Base-by-base conservation (phyloP, 768 basidiomycete genomes). In the Russula abietina region DNA sequence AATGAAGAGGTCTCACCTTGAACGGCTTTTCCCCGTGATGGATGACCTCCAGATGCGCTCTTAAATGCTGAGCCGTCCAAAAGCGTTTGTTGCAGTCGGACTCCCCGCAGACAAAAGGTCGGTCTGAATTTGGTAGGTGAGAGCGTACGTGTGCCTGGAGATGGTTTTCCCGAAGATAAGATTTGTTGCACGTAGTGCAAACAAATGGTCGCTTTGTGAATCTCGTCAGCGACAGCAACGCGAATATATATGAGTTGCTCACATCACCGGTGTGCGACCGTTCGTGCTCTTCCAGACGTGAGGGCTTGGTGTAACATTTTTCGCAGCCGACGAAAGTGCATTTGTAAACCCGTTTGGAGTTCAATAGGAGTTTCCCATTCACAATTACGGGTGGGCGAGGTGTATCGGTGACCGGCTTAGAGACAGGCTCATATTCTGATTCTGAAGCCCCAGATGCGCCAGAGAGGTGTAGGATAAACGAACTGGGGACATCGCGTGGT, bases 221-320 rank as follows among this genome's bases (percentile, higher is more conserved):
- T 19, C 3, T 28, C 22, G 10, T 68, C 62, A 54, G 50, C 11
- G 11, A 11, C 16, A n/a, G 17, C 30, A 55, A 36, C 59, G 49
- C 57, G 11, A 9, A 39, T n/a, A n/a, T n/a, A n/a, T n/a, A n/a
- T n/a, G n/a, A n/a, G n/a, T n/a, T n/a, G 8, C 78, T 71, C 50
- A 95, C 93, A 77, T 91, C 83, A 68, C 95, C 94, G 0, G 93
- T 93, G 76, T 99, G 96, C 9, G 87, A 85, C 41, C 94, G 80
- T 67, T 86, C 78, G 71, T 98, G 96, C 73, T 98, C 95, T 51
- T 81, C 83, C 61, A 98, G 77, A 48, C 94, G 82, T 2, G 87
- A 87, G 0, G 90, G 91, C 69, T 97, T 96, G 4, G 86, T 79
- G 72, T 96, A 98, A 0, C 85, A 78, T 72, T 94, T 98, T 36